A percentile compares a stretch with the other conserved stretches of the same genome.
These are phyloP conservation scores for Tremella mesenterica DNA, from an alignment of 768 basidiomycete species.

Conservation along the genomic window DNA sequence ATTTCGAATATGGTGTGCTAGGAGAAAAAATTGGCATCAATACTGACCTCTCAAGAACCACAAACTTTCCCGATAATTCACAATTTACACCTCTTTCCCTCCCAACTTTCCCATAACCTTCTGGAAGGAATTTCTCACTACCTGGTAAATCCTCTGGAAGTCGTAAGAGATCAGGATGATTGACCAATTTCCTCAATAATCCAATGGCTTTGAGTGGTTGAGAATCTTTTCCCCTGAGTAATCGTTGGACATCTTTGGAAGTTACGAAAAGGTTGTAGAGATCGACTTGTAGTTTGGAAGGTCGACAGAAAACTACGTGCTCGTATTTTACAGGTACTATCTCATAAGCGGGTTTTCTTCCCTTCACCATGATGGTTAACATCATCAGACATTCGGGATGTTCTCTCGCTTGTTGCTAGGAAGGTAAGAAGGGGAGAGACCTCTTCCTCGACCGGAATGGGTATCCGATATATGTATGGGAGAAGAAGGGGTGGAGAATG, in stretches of 20 bases:
- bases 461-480: too few relatives aligned
- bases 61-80: conserved; percentile 84
- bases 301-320: conserved; percentile 86
- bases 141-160: conserved; percentile 76
- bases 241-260: conserved; percentile 82
- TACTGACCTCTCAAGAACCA: conserved; percentile 77
- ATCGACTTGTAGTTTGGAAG: conserved; percentile 71
- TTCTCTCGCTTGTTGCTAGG: too few relatives aligned
- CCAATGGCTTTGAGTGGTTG: conserved; percentile 96
- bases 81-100: conserved; percentile 53
- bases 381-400: too few relatives aligned
- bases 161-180: conserved; percentile 83
- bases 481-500: too few relatives aligned
- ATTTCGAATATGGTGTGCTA: too few relatives aligned
- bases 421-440: too few relatives aligned
- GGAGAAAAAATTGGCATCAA: not conserved
- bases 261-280: conserved; percentile 84
- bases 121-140: conserved; percentile 69
- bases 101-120: conserved; percentile 53
- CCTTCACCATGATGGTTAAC: too few relatives aligned
- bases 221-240: conserved; percentile 75
- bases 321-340: conserved; percentile 98
- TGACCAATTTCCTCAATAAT: conserved; percentile 87
- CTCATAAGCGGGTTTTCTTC: not conserved
- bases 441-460: too few relatives aligned